Evolutionary conservation across 345 rosid species (phyloP).

Genomic region (Eucalyptus marginata): DNA sequence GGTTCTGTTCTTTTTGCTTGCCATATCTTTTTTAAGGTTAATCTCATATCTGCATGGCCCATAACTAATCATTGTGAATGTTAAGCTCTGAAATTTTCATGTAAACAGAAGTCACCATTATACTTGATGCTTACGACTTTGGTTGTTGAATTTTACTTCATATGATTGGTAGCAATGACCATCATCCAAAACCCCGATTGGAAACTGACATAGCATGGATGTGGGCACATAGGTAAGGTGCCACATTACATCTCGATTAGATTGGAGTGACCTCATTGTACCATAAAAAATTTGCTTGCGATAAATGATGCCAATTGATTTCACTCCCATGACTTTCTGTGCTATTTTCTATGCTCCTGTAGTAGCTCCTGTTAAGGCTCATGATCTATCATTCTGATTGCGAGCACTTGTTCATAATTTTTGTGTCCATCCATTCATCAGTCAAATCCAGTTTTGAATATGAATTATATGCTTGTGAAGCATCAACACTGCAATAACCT

Average conservation of each 20-base stretch:
- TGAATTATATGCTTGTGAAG: not conserved
- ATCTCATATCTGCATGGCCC: not conserved
- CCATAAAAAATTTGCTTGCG: not conserved
- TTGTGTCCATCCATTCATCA: not conserved
- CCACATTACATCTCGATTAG: not conserved
- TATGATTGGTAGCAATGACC: not conserved
- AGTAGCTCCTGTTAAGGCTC: not conserved
- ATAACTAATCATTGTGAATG: not conserved
- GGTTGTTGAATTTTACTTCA: not conserved
- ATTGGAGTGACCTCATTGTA: not conserved
- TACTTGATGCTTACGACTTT: not conserved
- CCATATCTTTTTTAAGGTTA: not conserved
- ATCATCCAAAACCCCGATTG: not conserved
- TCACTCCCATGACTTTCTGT: not conserved
- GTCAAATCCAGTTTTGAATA: not conserved
- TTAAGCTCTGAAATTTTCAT: not conserved
- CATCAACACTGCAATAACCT: not conserved
- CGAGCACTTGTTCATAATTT: not conserved
- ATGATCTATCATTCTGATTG: not conserved
- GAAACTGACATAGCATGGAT: not conserved
- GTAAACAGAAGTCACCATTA: not conserved
- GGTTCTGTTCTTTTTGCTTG: slow-evolving; percentile 20
- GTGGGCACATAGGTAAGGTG: not conserved
- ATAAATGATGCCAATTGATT: not conserved
- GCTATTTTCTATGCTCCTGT: not conserved